These are phyloP conservation scores for Aspergillus aculeatinus DNA, from an alignment of 2,329 filamentous ascomycete genomes.

Conservation along the genomic window DNA sequence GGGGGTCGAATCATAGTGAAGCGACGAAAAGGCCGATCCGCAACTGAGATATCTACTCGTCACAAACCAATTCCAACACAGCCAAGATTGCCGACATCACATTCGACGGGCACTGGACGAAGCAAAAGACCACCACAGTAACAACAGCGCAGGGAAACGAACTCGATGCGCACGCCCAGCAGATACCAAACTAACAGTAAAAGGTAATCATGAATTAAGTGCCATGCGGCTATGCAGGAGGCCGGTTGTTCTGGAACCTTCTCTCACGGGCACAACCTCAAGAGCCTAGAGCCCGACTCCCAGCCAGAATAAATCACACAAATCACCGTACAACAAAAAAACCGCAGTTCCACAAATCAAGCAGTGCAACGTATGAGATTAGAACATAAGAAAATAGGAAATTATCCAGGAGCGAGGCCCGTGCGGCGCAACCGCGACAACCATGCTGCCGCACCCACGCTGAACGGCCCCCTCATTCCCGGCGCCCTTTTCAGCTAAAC, in stretches of 20 bases:
- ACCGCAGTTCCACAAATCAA: not conserved
- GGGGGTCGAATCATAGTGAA: no score
- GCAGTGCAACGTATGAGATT: not conserved
- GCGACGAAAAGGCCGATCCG: no score
- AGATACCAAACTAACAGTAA: not conserved
- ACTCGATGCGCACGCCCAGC: not conserved
- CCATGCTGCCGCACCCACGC: no score
- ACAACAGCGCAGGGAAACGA: not conserved
- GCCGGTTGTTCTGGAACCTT: not conserved
- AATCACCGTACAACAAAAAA: not conserved
- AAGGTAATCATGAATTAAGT: not conserved
- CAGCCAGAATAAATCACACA: not conserved
- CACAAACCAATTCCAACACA: not conserved
- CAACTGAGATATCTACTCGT: not conserved
- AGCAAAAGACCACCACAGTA: not conserved
- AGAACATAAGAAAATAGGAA: not conserved
- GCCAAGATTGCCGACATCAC: not conserved
- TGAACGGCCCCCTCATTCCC: not conserved
- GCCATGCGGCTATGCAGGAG: not conserved
- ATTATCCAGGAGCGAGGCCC: not conserved
- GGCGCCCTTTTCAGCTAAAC: not conserved
- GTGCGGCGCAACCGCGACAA: not conserved
- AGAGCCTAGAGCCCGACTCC: not conserved
- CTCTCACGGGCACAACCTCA: not conserved
- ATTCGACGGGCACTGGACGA: not conserved